Evolutionary conservation across 495 filamentous ascomycete species (phyloP), one percentile per base, ranked within the genome.

Genomic region (Talaromyces proteolyticus): DNA sequence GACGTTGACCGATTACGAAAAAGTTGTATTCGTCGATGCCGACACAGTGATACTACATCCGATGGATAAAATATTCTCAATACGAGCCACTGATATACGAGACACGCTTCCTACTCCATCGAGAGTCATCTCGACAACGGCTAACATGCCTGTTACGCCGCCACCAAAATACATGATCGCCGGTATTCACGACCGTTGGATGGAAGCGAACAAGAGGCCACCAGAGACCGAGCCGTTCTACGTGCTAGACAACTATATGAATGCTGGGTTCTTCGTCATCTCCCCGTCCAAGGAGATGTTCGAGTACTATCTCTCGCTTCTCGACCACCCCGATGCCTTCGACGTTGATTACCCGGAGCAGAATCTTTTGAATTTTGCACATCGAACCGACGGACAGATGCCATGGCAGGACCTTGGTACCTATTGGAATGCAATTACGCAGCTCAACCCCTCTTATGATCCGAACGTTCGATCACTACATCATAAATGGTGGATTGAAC

Each of bases 301-400:
- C 44, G 47, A 59, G 2, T 70, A 77, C 54, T 70, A 74, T 49
- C 39, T 63, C 12, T 42, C 46, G 6, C 39, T 74, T 3, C 47
- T 65, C 8, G 20, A 51, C 12, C 44, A 57, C 14, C 53, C 54
- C 17, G 44, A 57, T 17, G 53, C 61, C 16, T 73, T 74, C 51
- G 44, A 65, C 19, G 48, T 60, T 5, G 44, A 49, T 6, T 59
- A 57, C 5, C 62, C 60, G 36, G 72, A 75, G 54, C 74, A 76
- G 54, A 65, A 63, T 39, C 49, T 77, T 19, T 53, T 73, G 42
- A 74, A 71, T 29, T 73, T 70, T 56, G 73, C 68, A 18, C 69
- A 71, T 51, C 24, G 70, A 10, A 49, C 61, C 17, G 65, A 69
- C 0, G 73, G 72, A 1, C 54, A 54, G 11, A 75, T 74, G 71